Evolutionary conservation across 2,329 filamentous ascomycete species (phyloP), one percentile per base, ranked within the genome.

Genomic region (Colletotrichum ledebouriae): DNA sequence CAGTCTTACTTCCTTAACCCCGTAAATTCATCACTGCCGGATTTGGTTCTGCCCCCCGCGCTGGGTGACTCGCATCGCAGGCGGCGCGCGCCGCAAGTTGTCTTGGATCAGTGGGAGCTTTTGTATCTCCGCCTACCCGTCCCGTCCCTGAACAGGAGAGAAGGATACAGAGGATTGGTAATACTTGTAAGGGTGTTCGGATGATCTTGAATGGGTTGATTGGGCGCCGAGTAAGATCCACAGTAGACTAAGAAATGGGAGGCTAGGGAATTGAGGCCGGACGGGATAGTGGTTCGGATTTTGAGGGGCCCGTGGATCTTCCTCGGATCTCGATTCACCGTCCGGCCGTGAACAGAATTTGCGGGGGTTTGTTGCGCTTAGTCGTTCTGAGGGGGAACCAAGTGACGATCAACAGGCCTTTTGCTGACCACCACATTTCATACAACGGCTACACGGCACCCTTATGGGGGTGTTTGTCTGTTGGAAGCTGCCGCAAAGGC

Each of bases 251-350:
- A 39, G 37, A 39, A 39, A 33, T n/a, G 34, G 34, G 52, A 37
- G 37, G n/a, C 17, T 17, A 34, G 13, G 20, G 39, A 34, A 57
- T 29, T 3, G 20, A 42, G 37, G 17, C 4, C 25, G 25, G 4
- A 20, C 34, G 20, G 20, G 53, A 10, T 15, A 22, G 39, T 57
- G 37, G 29, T 42, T 44, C 57, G 44, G 56, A 42, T 41, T 12
- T 11, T 25, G 29, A n/a, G n/a, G 6, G 57, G 57, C 22, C 59
- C 59, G 47, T 44, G 59, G 59, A 61, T 61, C 34, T 53, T 61
- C 59, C 47, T 53, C 59, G 59, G 59, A 61, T 61, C 59, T 47
- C 29, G 39, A 37, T 53, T 53, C 50, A 53, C 25, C 25, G 29
- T 29, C 25, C 25, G 25, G 25, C 25, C 3, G 25, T 29, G 25